Conservation (phyloP, 2,329 filamentous ascomycete species). For the Cercospora nicotianae region DNA sequence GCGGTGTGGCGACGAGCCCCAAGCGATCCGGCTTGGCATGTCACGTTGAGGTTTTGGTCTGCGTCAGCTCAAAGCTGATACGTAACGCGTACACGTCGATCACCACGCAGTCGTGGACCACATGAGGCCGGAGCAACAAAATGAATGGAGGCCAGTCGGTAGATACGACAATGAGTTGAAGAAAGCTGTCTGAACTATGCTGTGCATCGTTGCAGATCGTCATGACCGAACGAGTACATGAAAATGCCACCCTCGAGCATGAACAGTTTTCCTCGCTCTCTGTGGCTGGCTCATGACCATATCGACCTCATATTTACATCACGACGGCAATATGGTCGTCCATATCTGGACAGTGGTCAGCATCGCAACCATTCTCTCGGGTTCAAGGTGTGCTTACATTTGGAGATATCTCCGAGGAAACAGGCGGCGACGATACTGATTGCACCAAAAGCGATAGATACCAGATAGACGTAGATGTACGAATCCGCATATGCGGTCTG, state of each 20-base stretch:
- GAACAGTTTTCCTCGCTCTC: background rate
- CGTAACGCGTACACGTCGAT: background rate
- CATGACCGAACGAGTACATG: background rate
- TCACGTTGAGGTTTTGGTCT: background rate
- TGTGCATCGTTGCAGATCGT: background rate
- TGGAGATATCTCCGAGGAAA: conserved; percentile 38
- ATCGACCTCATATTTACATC: background rate
- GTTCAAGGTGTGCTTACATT: conserved; percentile 29
- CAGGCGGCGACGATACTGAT: conserved; percentile 32
- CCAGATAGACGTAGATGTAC: conserved; percentile 35
- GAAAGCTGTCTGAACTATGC: background rate
- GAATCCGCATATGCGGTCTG: conserved; percentile 35
- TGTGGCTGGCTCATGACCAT: background rate
- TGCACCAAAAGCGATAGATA: conserved; percentile 35
- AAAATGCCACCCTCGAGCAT: background rate
- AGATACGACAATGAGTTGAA: background rate
- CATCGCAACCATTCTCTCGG: conserved; percentile 42
- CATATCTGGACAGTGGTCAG: conserved; percentile 8
- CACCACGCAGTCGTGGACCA: background rate
- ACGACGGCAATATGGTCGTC: conserved; percentile 19
- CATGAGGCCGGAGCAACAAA: background rate
- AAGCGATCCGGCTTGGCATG: conserved; percentile 13
- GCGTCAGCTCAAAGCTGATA: background rate
- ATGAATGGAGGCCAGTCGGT: background rate
- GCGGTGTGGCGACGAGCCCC: conserved; percentile 8